Base-by-base conservation (phyloP, 768 basidiomycete species). In the Lyophyllum shimeji region DNA sequence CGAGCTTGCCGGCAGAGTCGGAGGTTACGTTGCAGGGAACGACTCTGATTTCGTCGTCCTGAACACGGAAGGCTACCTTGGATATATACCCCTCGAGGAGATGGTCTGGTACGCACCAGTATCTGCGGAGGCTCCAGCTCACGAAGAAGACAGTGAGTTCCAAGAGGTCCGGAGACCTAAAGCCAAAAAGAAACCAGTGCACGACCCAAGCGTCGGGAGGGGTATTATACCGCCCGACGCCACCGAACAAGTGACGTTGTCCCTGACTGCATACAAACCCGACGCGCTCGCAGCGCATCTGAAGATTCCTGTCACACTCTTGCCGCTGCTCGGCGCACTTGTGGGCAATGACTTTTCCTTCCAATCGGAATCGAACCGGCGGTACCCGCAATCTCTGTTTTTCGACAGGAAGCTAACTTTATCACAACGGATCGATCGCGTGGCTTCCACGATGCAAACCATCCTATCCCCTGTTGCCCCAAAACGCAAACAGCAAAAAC, bases 31-130 rank as follows among this genome's bases (percentile, higher is more conserved):
- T 45, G 77, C 85, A 0, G 89, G 87, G 21, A 84, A 78, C 57
- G 92, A 94, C 73, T 93, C 90, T 2, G 92, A 94, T 67, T 94
- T 89, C 59, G 84, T 89, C 47, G 78, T 94, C 51, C 71, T 92
- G 50, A 90, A 90, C 62, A 75, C 84, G 12, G 87, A 87, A 31
- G 87, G 84, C 9, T 93, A 93, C 67, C 75, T 73, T 48, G 92
- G 92, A 18, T 94, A 89, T 62, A 83, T 93, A 43, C 85, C 90
- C 0, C 67, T 93, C 54, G 80, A 86, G 57, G 86, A 89, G 57
- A 85, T 93, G 83, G 70, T 84, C 47, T 94, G 92, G 92, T 65
- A 72, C 53, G 58, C 68, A 13, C 61, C 71, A 23, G 52, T 65
- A 27, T 52, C 70, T 11, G 63, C 66, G n/a, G 66, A 68, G 17